phyloP scores from a whole-genome alignment of 2,329 filamentous ascomycete species.

The Exophiala phaeomuriformis region DNA sequence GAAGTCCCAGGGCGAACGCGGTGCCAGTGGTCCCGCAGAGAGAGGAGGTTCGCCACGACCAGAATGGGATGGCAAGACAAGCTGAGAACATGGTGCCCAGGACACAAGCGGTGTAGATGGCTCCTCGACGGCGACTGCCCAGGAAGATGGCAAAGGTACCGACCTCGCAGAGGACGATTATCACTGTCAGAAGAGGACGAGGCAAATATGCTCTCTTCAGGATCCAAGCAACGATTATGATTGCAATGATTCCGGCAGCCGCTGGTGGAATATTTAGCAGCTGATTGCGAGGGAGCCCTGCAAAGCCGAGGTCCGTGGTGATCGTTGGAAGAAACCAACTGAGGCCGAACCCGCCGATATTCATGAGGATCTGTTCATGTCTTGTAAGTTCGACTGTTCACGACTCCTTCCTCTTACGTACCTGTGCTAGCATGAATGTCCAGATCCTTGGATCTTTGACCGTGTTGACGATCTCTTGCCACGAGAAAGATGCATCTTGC shows the following conservation, averaged over 20 bases:
- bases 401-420: constrained; percentile 44
- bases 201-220: constrained; percentile 41
- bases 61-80: constrained; percentile 36
- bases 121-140: constrained; percentile 42
- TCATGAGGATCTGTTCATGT: constrained; percentile 38
- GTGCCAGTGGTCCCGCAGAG: constrained; percentile 44
- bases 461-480: constrained; percentile 35
- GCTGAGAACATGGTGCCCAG: constrained; percentile 16
- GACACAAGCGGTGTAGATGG: constrained; percentile 41
- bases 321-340: neutral
- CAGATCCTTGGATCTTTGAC: constrained; percentile 39
- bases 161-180: constrained; percentile 40
- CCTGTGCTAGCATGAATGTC: constrained; percentile 37
- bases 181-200: constrained; percentile 40
- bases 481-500: constrained; percentile 36
- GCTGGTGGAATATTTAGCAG: constrained; percentile 46
- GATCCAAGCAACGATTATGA: constrained; percentile 34
- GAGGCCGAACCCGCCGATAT: constrained; percentile 30
- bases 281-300: constrained; percentile 32
- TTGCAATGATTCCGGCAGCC: constrained; percentile 38
- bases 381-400: constrained; percentile 41
- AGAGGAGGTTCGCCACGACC: constrained; percentile 48
- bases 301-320: neutral
- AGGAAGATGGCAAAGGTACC: constrained; percentile 43
- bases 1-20: constrained; percentile 46